phyloP scores from a whole-genome alignment of 2,329 filamentous ascomycete genomes.

The Aspergillus ustus region DNA sequence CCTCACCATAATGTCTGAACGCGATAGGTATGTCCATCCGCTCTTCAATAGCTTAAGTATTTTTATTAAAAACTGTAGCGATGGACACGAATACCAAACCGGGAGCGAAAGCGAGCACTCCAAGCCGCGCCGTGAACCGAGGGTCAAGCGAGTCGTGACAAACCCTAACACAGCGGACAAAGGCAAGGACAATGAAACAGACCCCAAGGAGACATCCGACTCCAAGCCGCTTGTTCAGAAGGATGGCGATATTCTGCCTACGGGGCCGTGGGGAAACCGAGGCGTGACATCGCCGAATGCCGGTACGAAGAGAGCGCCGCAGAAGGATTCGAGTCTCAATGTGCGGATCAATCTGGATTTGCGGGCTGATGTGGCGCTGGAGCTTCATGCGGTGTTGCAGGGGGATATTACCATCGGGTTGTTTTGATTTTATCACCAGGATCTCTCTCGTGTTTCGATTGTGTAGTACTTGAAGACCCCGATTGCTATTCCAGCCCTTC shows the following conservation, averaged over 20 bases:
- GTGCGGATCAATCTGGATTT: slow-evolving; percentile 17
- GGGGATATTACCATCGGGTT: slow-evolving; percentile 14
- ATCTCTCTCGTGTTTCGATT: no score
- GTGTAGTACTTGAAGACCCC: no score
- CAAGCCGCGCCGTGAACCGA: neutral
- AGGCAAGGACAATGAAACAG: neutral
- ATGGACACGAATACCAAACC: neutral
- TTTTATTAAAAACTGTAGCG: neutral
- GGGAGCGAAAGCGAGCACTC: neutral
- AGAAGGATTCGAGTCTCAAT: slow-evolving; percentile 15
- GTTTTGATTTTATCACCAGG: no score
- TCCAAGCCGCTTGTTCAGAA: neutral
- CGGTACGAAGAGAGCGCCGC: slow-evolving; percentile 1
- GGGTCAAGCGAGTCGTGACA: neutral
- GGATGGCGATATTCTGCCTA: neutral
- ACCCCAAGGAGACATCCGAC: neutral
- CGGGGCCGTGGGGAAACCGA: slow-evolving; percentile 9
- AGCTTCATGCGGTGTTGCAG: slow-evolving; percentile 14
- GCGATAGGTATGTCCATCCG: neutral
- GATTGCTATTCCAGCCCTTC: no score
- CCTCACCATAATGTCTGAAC: neutral
- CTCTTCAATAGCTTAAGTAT: neutral
- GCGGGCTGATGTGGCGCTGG: slow-evolving; percentile 13
- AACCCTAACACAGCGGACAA: neutral
- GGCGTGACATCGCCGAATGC: slow-evolving; percentile 7